Base-by-base conservation (phyloP, 2,329 filamentous ascomycete species). In the Penicillium sp. region DNA sequence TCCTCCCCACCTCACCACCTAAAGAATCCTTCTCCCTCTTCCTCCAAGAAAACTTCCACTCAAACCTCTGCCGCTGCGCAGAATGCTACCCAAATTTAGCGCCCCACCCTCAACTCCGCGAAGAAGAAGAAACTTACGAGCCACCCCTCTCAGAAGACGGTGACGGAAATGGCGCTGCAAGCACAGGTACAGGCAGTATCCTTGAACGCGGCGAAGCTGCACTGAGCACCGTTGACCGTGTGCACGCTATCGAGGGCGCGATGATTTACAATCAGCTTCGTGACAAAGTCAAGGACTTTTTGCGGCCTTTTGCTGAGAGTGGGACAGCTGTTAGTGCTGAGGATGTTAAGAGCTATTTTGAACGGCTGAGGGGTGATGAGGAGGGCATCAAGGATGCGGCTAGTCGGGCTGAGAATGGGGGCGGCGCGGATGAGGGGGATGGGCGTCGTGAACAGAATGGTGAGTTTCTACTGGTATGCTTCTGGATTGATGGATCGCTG, bases 221-320 rank as follows among this genome's bases (percentile, higher is more conserved):
- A 0, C 83, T 99, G 27, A 91, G 88, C 71, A 96, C 91, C 67
- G 88, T 99, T 55, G 95, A 99, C 71, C 90, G 95, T 2, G 93
- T 98, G 8, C 84, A 88, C 14, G 95, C 95, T 5, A 96, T 99
- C 55, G 90, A 99, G 73, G 95, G 95, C 16, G 93, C 96, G 46
- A 97, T 98, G 92, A 93, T 93, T 0, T 99, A 98, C 76, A 97
- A 98, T 68, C 90, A 96, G 68, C 83, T 99, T 58, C 95, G 96
- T 70, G 93, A 98, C 70, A 93, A 93, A 71, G 86, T 99, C n/a
- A 96, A 93, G 80, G 88, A 88, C 0, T 98, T 99, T 73, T 86
- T 99, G 68, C 87, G 93, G 75, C 90, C 96, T 44, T 99, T 96
- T 72, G 95, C 95, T 0, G 91, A 97, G 71, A 96, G 89, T 61